Percentiles rank a stretch among this genome's conserved stretches.
These are phyloP conservation scores for Ceratobasidium sp. DNA, from an alignment of 1,284 basidiomycete species.

Conservation along the genomic window DNA sequence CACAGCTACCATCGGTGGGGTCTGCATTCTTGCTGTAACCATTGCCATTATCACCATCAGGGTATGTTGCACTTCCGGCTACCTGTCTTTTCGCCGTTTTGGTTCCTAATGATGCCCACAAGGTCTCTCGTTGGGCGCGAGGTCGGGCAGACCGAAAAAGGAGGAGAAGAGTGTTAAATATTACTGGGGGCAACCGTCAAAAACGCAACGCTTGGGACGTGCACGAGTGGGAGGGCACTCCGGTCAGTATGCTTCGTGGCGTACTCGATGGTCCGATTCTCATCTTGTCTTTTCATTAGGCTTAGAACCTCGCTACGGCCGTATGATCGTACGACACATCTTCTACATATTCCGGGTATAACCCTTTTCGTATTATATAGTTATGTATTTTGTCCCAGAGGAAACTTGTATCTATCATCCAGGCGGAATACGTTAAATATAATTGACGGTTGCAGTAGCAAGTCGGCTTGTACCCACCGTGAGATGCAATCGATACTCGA, in stretches of 20 bases:
- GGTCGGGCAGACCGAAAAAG: conserved; percentile 32
- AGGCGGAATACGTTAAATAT: too few species aligned
- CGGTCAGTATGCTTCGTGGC: background rate
- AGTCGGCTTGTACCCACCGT: too few species aligned
- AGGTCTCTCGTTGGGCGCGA: conserved; percentile 37
- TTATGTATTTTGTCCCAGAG: too few species aligned
- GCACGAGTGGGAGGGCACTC: conserved; percentile 39
- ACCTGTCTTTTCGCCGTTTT: background rate
- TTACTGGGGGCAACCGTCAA: conserved; percentile 22
- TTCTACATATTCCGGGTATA: too few species aligned
- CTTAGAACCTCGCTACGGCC: background rate
- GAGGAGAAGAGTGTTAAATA: conserved; percentile 29
- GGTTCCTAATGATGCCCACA: background rate
- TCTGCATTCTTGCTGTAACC: conserved; percentile 33
- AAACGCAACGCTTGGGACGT: conserved; percentile 43
- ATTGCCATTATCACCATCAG: conserved; percentile 30
- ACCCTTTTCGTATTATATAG: too few species aligned
- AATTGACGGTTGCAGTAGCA: too few species aligned
- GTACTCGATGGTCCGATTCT: background rate
- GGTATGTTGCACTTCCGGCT: background rate
- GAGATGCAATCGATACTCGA: too few species aligned
- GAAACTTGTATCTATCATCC: too few species aligned
- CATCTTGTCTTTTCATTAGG: background rate
- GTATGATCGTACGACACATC: too few species aligned
- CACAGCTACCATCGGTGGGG: conserved; percentile 37